These are phyloP conservation scores for Ophiostoma quercus DNA, from an alignment of 2,329 filamentous ascomycete genomes.

Conservation along the genomic window DNA sequence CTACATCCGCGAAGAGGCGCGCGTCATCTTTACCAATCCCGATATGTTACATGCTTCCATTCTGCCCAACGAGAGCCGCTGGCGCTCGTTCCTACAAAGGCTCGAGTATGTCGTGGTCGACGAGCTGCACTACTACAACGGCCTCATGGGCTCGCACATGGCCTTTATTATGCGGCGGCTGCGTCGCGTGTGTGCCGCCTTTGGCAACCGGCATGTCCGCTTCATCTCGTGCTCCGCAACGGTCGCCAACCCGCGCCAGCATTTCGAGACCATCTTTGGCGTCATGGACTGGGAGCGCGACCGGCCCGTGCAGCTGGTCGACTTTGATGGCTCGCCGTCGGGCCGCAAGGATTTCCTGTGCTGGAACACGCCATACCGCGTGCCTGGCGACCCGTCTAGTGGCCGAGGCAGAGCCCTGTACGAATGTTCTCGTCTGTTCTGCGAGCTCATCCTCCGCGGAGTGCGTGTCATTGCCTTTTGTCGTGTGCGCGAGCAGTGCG, in stretches of 20 bases:
- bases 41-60: conserved; percentile 97
- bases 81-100: conserved; percentile 81
- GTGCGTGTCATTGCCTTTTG: conserved; percentile 93
- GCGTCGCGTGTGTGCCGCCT: conserved; percentile 77
- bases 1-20: conserved; percentile 75
- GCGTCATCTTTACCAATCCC: conserved; percentile 95
- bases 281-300: conserved; percentile 51
- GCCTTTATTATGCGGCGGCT: conserved; percentile 90
- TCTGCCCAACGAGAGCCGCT: conserved; percentile 81
- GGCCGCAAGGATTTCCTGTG: conserved; percentile 92
- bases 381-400: conserved; percentile 78
- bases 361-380: conserved; percentile 95
- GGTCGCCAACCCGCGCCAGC: conserved; percentile 82
- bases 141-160: conserved; percentile 87
- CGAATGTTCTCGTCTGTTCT: conserved; percentile 87
- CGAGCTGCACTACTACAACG: conserved; percentile 95
- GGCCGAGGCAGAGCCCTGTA: conserved; percentile 76
- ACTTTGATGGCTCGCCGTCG: conserved; percentile 88
- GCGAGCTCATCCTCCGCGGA: conserved; percentile 79
- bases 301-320: conserved; percentile 61
- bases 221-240: conserved; percentile 97
- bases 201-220: conserved; percentile 78
- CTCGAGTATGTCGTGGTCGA: conserved; percentile 85
- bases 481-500: conserved; percentile 79
- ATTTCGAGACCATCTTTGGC: conserved; percentile 93